Conservation (phyloP, 2,329 filamentous ascomycete species). For the Aureobasidium subglaciale region DNA sequence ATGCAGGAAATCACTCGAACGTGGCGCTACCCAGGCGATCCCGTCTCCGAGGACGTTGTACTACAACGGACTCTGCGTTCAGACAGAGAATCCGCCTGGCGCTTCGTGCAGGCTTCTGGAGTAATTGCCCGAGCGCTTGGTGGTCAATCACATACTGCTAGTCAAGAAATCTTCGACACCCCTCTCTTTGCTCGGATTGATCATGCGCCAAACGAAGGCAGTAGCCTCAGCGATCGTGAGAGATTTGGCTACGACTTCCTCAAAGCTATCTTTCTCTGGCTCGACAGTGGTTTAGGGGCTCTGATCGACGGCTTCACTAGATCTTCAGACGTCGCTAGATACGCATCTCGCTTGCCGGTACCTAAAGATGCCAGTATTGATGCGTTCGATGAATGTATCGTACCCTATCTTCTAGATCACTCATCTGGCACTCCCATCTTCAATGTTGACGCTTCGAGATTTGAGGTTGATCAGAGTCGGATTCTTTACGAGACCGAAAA, state of each 20-base stretch:
- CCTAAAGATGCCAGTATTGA: constrained; percentile 42
- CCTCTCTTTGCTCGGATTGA: constrained; percentile 40
- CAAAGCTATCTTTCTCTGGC: constrained; percentile 56
- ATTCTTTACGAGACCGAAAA: constrained; percentile 47
- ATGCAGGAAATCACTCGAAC: constrained; percentile 50
- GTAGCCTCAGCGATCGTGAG: constrained; percentile 33
- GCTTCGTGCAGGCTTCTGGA: constrained; percentile 57
- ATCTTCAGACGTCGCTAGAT: constrained; percentile 27
- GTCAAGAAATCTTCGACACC: constrained; percentile 24
- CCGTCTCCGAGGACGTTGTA: constrained; percentile 44
- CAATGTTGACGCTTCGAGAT: constrained; percentile 52
- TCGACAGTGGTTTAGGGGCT: constrained; percentile 50
- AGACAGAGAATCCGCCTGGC: constrained; percentile 48
- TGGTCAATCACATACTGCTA: constrained; percentile 41
- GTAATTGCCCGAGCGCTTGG: constrained; percentile 51
- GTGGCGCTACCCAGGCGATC: constrained; percentile 56
- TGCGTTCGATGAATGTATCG: constrained; percentile 49
- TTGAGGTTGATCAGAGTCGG: constrained; percentile 49
- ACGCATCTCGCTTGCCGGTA: constrained; percentile 41
- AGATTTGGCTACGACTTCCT: constrained; percentile 59
- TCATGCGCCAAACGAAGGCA: constrained; percentile 35
- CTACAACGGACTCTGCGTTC: constrained; percentile 51
- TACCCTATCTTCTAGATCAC: constrained; percentile 52
- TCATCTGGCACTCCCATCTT: constrained; percentile 45
- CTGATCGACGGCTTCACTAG: constrained; percentile 52